Evolutionary conservation across 331 rosid genomes (phyloP), one percentile per base, ranked within the genome.

Genomic region (Cydonia oblonga): DNA sequence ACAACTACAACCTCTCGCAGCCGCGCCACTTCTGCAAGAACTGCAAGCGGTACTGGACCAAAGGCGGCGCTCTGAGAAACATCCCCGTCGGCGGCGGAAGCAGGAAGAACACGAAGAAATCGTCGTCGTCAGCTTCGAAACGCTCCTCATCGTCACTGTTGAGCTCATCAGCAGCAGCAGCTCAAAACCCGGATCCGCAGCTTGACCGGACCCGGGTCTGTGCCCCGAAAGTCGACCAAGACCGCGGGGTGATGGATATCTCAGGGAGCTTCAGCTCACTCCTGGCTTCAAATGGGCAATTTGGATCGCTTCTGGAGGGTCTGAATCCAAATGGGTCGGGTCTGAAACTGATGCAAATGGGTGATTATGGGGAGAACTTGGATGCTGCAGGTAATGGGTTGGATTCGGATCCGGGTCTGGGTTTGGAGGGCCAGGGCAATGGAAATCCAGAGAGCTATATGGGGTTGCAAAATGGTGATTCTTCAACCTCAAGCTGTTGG

Each of bases 1-100:
- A 92, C 83, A 92, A 92, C 82, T 92, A 92, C 85, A 90, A 92
- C 63, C 97, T 92, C 70, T 88, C 93, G 0, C 98, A 92, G 88
- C 96, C 98, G 2, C 97, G 96, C 74, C 93, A 92, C 73, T 88
- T 88, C 16, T 92, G 97, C 84, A 92, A 92, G 85, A 92, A 82
- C 54, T 92, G 98, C 78, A 79, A 86, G 74, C 80, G 97, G 72
- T 92, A 92, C 78, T 92, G 97, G 98, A 92, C 97, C 51, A 92
- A 87, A 79, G 97, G 98, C 54, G 97, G 97, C 14, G 60, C 97
- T 16, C 84, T 92, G 26, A 75, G 98, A 9, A 92, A 90, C 88
- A 88, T 92, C 52, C 96, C 98, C 1, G 78, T 92, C 33, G 97
- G 98, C 2, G 98, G 98, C 14, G 96, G 93, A 66, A 85, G 83